A percentile compares a stretch with the other conserved stretches of the same genome.
Conservation (phyloP, 257 asterid genomes). For the Nyctanthes arbortristis region DNA sequence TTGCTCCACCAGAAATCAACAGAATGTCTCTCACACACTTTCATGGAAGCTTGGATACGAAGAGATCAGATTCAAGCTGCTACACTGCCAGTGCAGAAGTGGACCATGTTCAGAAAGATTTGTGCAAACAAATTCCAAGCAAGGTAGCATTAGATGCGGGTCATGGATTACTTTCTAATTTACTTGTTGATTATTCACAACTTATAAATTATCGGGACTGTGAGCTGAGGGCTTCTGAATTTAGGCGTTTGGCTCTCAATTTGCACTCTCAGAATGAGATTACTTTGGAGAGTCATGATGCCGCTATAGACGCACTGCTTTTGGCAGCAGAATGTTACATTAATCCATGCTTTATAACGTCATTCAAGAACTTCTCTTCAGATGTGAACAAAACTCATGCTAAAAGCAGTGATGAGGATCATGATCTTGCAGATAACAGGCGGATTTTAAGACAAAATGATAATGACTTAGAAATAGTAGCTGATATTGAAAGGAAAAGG, state of each 20-base stretch:
- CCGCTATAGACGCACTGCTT: constrained; percentile 86
- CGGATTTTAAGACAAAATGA: constrained; percentile 43
- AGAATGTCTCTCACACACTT: constrained; percentile 57
- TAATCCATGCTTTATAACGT: constrained; percentile 78
- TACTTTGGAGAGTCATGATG: constrained; percentile 72
- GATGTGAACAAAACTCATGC: constrained; percentile 34
- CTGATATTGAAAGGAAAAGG: constrained; percentile 85
- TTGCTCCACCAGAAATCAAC: constrained; percentile 80
- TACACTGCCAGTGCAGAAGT: constrained; percentile 39
- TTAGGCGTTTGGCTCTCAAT: constrained; percentile 80
- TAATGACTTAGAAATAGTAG: constrained; percentile 60
- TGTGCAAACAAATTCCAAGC: constrained; percentile 34
- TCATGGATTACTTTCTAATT: constrained; percentile 40
- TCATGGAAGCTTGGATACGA: constrained; percentile 50
- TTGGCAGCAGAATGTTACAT: constrained; percentile 91
- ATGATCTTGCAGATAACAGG: constrained; percentile 50
- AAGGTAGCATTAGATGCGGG: constrained; percentile 32
- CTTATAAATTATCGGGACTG: constrained; percentile 73
- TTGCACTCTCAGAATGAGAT: constrained; percentile 66
- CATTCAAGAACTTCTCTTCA: constrained; percentile 48
- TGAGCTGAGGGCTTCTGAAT: constrained; percentile 91
- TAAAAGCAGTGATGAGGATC: constrained; percentile 31
- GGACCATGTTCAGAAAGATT: constrained; percentile 31
- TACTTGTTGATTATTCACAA: constrained; percentile 75
- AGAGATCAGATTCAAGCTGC: constrained; percentile 39